phyloP scores from a whole-genome alignment of 2,329 filamentous ascomycete species.

The Phialophora verrucosa region DNA sequence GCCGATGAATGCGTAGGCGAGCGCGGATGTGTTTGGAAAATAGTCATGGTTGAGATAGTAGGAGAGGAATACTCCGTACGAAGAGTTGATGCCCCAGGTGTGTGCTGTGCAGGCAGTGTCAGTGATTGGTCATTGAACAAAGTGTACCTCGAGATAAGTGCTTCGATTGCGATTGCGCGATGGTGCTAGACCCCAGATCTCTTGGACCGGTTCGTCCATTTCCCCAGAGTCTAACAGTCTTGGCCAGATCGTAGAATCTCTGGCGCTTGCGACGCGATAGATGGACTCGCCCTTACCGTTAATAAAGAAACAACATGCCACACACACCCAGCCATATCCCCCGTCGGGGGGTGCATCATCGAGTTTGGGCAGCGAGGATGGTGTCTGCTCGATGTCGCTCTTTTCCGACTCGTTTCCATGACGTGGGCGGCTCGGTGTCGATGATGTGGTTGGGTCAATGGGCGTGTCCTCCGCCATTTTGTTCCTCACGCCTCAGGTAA shows the following conservation, averaged over 20 bases:
- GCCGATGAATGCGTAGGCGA: conserved; percentile 66
- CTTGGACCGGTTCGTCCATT: not conserved
- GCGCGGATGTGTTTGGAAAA: conserved; percentile 60
- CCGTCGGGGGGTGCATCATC: conserved; percentile 56
- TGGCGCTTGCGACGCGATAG: not conserved
- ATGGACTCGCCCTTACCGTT: conserved; percentile 53
- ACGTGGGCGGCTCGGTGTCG: conserved; percentile 3
- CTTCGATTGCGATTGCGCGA: conserved; percentile 22
- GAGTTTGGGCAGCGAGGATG: conserved; percentile 27
- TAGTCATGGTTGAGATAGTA: conserved; percentile 62
- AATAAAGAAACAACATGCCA: conserved; percentile 61
- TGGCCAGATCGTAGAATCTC: not conserved
- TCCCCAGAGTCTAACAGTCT: conserved; percentile 16
- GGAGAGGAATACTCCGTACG: conserved; percentile 65
- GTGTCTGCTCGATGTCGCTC: conserved; percentile 30
- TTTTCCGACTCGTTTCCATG: conserved; percentile 25
- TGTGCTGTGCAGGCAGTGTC: conserved; percentile 50
- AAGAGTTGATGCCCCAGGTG: conserved; percentile 74
- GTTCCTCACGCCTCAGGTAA: not conserved
- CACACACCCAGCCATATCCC: conserved; percentile 68
- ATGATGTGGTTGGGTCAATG: conserved; percentile 12
- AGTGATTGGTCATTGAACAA: conserved; percentile 12
- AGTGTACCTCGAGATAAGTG: conserved; percentile 6
- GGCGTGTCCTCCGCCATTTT: conserved; percentile 26
- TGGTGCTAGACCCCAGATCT: conserved; percentile 22